Evolutionary conservation across 192 early-diverging fungal species (phyloP).

Genomic region (Backusella macrospora): DNA sequence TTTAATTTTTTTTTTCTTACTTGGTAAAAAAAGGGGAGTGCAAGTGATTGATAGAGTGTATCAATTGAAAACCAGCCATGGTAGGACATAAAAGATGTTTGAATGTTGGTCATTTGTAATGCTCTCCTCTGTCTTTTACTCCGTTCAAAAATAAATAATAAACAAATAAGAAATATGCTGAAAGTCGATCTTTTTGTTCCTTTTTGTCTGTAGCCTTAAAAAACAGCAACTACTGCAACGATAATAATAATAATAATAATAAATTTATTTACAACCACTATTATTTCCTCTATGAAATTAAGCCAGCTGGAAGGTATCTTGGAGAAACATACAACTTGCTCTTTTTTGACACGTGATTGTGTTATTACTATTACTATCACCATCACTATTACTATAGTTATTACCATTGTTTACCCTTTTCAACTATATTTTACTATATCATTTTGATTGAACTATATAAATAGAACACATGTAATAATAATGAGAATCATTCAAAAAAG

Average conservation of each 20-base stretch:
- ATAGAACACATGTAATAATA: neutral
- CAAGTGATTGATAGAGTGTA: neutral
- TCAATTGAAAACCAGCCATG: conserved; percentile 7
- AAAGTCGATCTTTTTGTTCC: conserved; percentile 8
- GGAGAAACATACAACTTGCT: neutral
- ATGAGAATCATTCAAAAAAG: neutral
- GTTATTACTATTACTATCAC: neutral
- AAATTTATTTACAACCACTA: neutral
- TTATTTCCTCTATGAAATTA: neutral
- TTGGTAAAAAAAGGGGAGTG: conserved; percentile 1
- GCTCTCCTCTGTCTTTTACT: conserved; percentile 3
- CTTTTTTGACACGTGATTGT: conserved; percentile 12
- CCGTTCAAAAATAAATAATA: neutral
- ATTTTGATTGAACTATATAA: no score
- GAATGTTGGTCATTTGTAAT: conserved; percentile 13
- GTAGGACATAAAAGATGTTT: conserved; percentile 12
- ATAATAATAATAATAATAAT: neutral
- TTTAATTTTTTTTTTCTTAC: neutral
- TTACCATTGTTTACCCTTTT: neutral
- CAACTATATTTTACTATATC: neutral
- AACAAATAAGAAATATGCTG: neutral
- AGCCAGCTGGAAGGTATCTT: neutral
- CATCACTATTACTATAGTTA: neutral
- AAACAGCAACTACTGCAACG: no score
- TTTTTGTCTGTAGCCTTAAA: neutral